Base-by-base conservation (phyloP, 345 rosid species). In the Carallia pectinifolia region DNA sequence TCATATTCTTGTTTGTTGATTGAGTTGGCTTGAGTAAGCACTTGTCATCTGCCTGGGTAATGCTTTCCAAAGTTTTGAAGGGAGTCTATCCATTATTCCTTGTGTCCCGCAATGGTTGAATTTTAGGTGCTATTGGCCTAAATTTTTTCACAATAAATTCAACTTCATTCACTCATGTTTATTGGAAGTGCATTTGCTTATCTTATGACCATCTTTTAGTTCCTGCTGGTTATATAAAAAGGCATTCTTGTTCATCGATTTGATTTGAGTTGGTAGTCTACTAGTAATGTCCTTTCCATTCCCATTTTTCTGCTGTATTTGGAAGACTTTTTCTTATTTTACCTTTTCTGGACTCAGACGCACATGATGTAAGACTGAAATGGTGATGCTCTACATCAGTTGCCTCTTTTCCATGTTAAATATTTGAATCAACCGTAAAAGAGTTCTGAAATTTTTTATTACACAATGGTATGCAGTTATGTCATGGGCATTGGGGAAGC, bases 401-500 rank as follows among this genome's bases (percentile, higher is more conserved):
- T 7, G 17, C 60, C 52, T 55, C 13, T 7, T 40, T 52, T 23
- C 6, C 61, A 19, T 13, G 3, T 47, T 0, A 31, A 19, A 44
- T 9, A 15, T 69, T 30, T 60, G 16, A 10, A 2, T 30, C 9
- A 3, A 4, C 27, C 30, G n/a, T 23, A 19, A 37, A 18, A 39
- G 33, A 50, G 37, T 39, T 53, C 34, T 70, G 18, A 64, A 67
- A 65, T 44, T 54, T 68, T 39, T 74, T 2, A 50, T 61, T 37
- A 47, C 70, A 29, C 34, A 33, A 68, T 81, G 67, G 33, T 62
- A 30, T 63, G 76, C 92, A 93, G 98, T 71, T 95, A 95, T 83
- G 98, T 92, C 63, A 92, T 95, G 97, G 98, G 97, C 55, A 88
- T 92, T 77, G 93, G 96, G 70, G 99, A 95, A 83, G 99, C 98